Evolutionary conservation across 768 basidiomycete genomes (phyloP), one percentile per base, ranked within the genome.

Genomic region (Terana coerulea): DNA sequence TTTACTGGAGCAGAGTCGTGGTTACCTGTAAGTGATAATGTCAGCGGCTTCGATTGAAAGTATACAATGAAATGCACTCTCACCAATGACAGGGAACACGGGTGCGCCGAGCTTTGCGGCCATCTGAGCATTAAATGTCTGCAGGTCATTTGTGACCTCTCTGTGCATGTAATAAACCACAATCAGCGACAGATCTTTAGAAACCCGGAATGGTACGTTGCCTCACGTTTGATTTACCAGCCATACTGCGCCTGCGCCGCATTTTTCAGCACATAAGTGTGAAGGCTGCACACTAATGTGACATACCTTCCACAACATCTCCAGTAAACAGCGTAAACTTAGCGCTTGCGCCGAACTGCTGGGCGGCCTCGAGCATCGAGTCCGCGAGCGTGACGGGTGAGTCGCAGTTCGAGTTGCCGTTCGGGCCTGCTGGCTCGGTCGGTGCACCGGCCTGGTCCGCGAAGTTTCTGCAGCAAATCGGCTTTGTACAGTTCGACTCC

Each of bases 251-350:
- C 72, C 79, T 80, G 53, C 3, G 24, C 19, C 53, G 34, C 30
- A 12, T 25, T 6, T 29, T n/a, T 25, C 34, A 17, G 9, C 24
- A 44, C 21, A 30, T 0, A 15, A 10, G 21, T 6, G 15, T 4
- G 45, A 30, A 1, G 8, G 39, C 39, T 40, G 8, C 21, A 19
- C 15, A 5, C 21, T 2, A 39, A 42, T 29, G 26, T 21, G 3
- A 50, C 63, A 45, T 44, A 79, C 81, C 77, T 65, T 83, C 81
- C 4, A 83, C 74, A 5, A 83, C 77, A 59, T 84, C 83, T 5
- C 83, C 84, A 2, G 83, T 86, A 57, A 84, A 84, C 29, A 86
- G 75, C 4, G 78, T 73, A 60, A 81, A 83, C 8, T 64, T 61
- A 14, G 70, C 71, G 12, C 39, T 22, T 12, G 34, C 25, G 2